Evolutionary conservation across 495 filamentous ascomycete genomes (phyloP), one percentile per base, ranked within the genome.

Genomic region (Hypoxylon crocopeplum): DNA sequence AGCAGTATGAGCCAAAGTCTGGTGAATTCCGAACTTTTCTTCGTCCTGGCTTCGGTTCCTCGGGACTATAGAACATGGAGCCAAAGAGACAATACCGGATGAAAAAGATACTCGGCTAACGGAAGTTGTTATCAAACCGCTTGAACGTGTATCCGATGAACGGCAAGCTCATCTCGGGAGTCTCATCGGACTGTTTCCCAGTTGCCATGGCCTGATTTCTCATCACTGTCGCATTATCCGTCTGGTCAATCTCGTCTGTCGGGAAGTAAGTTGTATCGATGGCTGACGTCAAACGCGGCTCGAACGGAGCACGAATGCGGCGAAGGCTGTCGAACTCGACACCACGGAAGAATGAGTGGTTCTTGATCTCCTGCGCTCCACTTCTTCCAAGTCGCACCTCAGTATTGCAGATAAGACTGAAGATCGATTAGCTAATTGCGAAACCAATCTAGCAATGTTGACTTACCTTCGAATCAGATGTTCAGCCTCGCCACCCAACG

Each of bases 81-180:
- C 40, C 30, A 25, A 45, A 42, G 25, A 37, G 30, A 17, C 24
- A 16, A 51, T 36, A 36, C 24, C 12, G 20, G 46, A 12, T 21
- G 17, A 21, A 24, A 7, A 24, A 50, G 5, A 33, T 19, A 38
- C 47, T 47, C 19, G 51, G 54, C 79, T 70, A 82, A 50, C 77
- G 76, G 70, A 80, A 81, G 76, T 82, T 82, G 61, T 88, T 90
- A 77, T 97, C 93, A 75, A 98, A 98, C 52, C 94, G 88, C 81
- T 97, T 98, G 81, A 96, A 98, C 15, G 94, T 98, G 71, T 98
- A 98, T 17, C 94, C 94, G 66, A 98, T 96, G 72, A 98, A 98
- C 2, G 94, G 94, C 68, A 98, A 72, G 71, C 87, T 92, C 85
- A 98, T 91, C 81, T 97, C 95, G n/a, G 82, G 82, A 21, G 75